Conservation (phyloP, 441 rosid species). For the Erodium trifolium region DNA sequence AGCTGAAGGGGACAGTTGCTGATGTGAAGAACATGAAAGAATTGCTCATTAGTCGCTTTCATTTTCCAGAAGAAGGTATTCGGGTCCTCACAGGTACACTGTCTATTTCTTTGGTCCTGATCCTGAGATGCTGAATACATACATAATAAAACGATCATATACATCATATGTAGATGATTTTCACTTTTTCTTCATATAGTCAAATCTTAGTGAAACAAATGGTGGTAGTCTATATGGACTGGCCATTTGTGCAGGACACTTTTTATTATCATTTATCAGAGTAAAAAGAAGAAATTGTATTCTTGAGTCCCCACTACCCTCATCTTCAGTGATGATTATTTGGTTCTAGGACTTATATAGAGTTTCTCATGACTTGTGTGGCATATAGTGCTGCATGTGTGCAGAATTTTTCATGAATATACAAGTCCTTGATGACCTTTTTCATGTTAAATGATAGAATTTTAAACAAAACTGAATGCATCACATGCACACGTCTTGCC, state of each 20-base stretch:
- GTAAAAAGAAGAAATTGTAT: background rate
- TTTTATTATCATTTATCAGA: background rate
- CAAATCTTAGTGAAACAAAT: too few species aligned
- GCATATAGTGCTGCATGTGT: background rate
- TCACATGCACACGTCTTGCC: background rate
- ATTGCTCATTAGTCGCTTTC: constrained; percentile 16
- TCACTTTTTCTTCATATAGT: background rate
- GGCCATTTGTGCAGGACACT: background rate
- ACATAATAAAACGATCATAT: background rate
- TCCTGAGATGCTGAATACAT: background rate
- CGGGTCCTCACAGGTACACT: constrained; percentile 20
- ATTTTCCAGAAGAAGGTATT: constrained; percentile 19
- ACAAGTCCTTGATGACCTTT: background rate
- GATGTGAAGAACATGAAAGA: constrained; percentile 22
- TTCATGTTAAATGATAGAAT: background rate
- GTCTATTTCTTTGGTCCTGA: background rate
- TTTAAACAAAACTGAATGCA: background rate
- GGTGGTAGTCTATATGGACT: background rate
- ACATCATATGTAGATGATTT: background rate
- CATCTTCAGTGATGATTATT: background rate
- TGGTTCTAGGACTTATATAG: background rate
- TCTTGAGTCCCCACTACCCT: background rate
- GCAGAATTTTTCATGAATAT: background rate
- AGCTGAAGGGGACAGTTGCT: constrained; percentile 20
- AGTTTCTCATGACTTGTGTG: background rate